Base-by-base conservation (phyloP, 331 rosid genomes). In the Rhamnella rubrinervis region DNA sequence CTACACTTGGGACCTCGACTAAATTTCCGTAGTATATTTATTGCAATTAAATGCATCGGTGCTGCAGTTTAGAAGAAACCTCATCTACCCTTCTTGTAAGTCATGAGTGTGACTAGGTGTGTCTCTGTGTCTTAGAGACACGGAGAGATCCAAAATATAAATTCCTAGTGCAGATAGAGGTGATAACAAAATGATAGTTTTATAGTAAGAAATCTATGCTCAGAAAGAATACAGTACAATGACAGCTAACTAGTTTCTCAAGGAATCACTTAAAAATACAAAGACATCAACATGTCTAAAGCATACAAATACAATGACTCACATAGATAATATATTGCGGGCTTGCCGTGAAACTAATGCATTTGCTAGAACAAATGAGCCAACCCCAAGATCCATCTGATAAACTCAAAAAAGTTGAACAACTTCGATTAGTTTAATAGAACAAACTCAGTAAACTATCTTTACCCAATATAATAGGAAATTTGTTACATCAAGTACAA, bases 341-440 rank as follows among this genome's bases (percentile, higher is more conserved):
- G 98, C 97, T 85, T 89, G 91, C 58, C 77, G 86, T 41, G 98
- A 93, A 71, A 93, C 96, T 51, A 89, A 78, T 6, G 97, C 76
- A 74, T 93, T 93, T 67, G 92, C 86, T 28, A 89, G 55, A 5
- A 93, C 98, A 89, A 84, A 93, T 60, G 95, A 81, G 70, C 98
- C 98, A 65, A 93, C 98, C 38, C 97, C 98, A 59, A 93, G 86
- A 84, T 93, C 98, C 97, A 93, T 91, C 98, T 91, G 84, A 68
- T 67, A 75, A 56, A 77, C 31, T 68, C 70, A 82, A 69, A 31
- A 2, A 51, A 63, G 61, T 59, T 63, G 60, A 76, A 23, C 63
- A 46, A 28, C 59, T 49, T 25, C 52, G 50, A 74, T 63, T 26
- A 77, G 10, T 58, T 64, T 58, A 23, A 8, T 57, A 55, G 63